phyloP scores from a whole-genome alignment of 2,329 filamentous ascomycete genomes.

The Diaporthe velutina region DNA sequence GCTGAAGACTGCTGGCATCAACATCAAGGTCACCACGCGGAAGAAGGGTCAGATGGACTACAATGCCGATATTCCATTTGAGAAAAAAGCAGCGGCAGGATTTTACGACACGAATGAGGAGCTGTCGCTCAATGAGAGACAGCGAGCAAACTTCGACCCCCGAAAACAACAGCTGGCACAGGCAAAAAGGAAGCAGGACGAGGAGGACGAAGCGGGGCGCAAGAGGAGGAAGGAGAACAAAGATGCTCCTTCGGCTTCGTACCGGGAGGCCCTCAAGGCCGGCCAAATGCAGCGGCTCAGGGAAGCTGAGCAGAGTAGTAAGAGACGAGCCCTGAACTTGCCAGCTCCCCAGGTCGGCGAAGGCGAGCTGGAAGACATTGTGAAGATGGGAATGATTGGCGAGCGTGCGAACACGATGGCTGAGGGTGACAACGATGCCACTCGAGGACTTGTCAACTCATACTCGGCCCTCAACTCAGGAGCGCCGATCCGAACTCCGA shows the following conservation, averaged over 20 bases:
- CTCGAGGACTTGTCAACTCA: constrained; percentile 86
- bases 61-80: constrained; percentile 98
- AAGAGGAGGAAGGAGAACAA: constrained; percentile 94
- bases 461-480: constrained; percentile 85
- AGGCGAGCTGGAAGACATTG: constrained; percentile 93
- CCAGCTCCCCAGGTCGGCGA: constrained; percentile 94
- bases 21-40: constrained; percentile 91
- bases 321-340: constrained; percentile 84
- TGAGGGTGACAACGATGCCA: constrained; percentile 85
- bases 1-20: constrained; percentile 97
- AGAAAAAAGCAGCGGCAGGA: constrained; percentile 87
- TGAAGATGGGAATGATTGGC: constrained; percentile 97
- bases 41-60: constrained; percentile 99
- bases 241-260: constrained; percentile 80
- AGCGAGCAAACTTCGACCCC: constrained; percentile 89
- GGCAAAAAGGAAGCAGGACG: constrained; percentile 93
- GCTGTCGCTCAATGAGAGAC: constrained; percentile 81
- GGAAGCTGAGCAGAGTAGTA: constrained; percentile 97
- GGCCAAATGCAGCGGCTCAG: constrained; percentile 94
- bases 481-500: constrained; percentile 92
- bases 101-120: constrained; percentile 97
- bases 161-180: constrained; percentile 86
- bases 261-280: constrained; percentile 90
- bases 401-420: constrained; percentile 85
- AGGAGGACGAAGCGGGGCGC: constrained; percentile 82